These are phyloP conservation scores for Quercus alba DNA, from an alignment of 306 rosid genomes.

Conservation along the genomic window DNA sequence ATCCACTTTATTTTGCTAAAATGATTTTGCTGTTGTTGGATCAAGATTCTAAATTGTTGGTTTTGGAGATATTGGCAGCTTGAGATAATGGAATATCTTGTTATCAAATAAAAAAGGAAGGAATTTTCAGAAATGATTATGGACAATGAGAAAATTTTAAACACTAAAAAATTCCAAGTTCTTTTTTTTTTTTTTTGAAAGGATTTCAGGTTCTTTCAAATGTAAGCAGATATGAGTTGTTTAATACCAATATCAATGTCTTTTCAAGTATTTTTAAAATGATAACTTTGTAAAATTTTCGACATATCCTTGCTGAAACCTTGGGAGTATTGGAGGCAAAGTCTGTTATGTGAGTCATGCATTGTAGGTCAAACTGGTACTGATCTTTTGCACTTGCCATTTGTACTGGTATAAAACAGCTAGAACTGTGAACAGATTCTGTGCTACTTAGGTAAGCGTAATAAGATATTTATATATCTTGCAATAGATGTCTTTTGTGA, in stretches of 20 bases:
- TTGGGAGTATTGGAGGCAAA: too few relatives aligned
- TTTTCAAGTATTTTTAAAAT: background rate
- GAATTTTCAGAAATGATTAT: background rate
- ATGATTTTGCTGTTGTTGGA: background rate
- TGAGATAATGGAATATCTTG: background rate
- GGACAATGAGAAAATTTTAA: background rate
- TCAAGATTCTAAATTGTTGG: background rate
- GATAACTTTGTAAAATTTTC: background rate
- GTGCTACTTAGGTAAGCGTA: background rate
- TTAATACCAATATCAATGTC: background rate
- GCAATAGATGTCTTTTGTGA: background rate
- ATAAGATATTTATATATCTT: background rate
- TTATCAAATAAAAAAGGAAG: background rate
- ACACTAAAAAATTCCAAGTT: background rate
- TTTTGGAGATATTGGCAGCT: background rate
- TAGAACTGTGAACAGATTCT: background rate
- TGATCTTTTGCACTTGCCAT: background rate
- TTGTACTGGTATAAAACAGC: background rate
- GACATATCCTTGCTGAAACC: background rate
- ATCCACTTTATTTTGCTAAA: background rate
- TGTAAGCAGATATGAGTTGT: background rate
- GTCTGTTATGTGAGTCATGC: background rate
- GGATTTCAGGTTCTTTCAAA: background rate
- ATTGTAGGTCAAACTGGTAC: background rate
- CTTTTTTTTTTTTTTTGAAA: too few relatives aligned